These are phyloP conservation scores for Aspergillus kassunensis DNA, from an alignment of 495 filamentous ascomycete genomes.

Conservation along the genomic window DNA sequence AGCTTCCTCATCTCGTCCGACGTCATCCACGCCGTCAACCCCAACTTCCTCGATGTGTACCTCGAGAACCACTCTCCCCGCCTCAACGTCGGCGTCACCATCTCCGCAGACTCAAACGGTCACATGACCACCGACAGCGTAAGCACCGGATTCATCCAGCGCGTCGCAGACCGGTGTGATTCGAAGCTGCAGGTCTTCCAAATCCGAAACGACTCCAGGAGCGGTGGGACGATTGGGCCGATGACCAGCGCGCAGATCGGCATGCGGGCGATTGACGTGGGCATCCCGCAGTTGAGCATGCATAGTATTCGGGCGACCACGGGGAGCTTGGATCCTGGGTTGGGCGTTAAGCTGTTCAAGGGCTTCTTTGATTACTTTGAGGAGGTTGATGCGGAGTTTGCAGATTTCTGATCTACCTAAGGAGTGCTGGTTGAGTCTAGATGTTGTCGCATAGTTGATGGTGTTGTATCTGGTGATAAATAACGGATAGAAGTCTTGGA, in stretches of 20 bases:
- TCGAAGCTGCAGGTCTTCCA: constrained; percentile 83
- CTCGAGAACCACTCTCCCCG: constrained; percentile 79
- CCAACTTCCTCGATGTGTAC: constrained; percentile 81
- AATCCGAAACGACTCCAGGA: constrained; percentile 85
- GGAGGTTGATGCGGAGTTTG: constrained; percentile 81
- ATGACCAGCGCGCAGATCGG: constrained; percentile 81
- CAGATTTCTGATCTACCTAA: constrained; percentile 38
- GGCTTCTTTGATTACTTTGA: constrained; percentile 88
- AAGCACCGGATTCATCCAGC: constrained; percentile 68
- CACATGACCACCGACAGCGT: constrained; percentile 91
- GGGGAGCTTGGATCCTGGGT: constrained; percentile 77
- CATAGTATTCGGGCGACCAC: constrained; percentile 90
- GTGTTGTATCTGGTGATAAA: background rate
- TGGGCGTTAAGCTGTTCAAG: constrained; percentile 85
- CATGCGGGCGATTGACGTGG: constrained; percentile 81
- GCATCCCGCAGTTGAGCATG: constrained; percentile 91
- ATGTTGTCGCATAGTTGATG: background rate
- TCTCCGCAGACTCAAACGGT: constrained; percentile 83
- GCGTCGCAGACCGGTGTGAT: constrained; percentile 66
- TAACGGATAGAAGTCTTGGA: background rate
- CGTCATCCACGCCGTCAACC: constrained; percentile 91
- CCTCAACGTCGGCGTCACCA: constrained; percentile 83
- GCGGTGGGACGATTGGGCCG: constrained; percentile 92
- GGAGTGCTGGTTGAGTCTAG: background rate
- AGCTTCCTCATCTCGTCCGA: constrained; percentile 91